Percentiles rank a stretch among this genome's conserved stretches.
Conservation (phyloP, 768 basidiomycete genomes). For the Scleroderma bovista region DNA sequence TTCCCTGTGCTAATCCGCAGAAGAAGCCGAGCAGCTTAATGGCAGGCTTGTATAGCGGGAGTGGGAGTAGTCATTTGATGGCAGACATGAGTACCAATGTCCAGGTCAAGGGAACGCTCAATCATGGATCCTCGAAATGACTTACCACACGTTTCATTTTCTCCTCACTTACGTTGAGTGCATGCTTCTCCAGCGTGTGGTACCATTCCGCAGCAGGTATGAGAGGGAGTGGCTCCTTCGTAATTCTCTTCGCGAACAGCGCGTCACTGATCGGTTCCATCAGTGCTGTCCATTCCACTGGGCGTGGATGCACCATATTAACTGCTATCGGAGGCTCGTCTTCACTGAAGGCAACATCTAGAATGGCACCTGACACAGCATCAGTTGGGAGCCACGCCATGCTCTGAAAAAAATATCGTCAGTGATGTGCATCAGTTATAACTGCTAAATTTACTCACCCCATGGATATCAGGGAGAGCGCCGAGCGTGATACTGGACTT, state of each 20-base stretch:
- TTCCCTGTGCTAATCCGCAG: constrained; percentile 14
- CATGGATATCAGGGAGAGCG: constrained; percentile 25
- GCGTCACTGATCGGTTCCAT: constrained; percentile 22
- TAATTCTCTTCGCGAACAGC: constrained; percentile 6
- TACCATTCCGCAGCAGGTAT: constrained; percentile 35
- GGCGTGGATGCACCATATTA: constrained; percentile 32
- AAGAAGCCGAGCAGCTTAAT: constrained; percentile 29
- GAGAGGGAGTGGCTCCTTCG: constrained; percentile 19
- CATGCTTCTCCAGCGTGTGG: constrained; percentile 12
- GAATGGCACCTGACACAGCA: constrained; percentile 20
- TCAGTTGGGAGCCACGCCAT: constrained; percentile 28
- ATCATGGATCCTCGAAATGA: constrained; percentile 32
- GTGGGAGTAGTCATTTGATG: background rate
- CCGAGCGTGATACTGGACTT: constrained; percentile 29
- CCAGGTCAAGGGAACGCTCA: constrained; percentile 26
- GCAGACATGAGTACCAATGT: background rate
- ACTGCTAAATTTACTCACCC: constrained; percentile 14
- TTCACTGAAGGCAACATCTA: constrained; percentile 24
- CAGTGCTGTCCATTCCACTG: constrained; percentile 18
- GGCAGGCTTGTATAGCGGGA: constrained; percentile 21
- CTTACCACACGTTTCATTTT: constrained; percentile 27
- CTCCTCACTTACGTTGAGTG: constrained; percentile 12
- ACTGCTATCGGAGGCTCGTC: constrained; percentile 13
- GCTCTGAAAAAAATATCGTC: constrained; percentile 8
- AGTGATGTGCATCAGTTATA: background rate